These are phyloP conservation scores for Neonectria sp. DNA, from an alignment of 2,329 filamentous ascomycete species.

Conservation along the genomic window DNA sequence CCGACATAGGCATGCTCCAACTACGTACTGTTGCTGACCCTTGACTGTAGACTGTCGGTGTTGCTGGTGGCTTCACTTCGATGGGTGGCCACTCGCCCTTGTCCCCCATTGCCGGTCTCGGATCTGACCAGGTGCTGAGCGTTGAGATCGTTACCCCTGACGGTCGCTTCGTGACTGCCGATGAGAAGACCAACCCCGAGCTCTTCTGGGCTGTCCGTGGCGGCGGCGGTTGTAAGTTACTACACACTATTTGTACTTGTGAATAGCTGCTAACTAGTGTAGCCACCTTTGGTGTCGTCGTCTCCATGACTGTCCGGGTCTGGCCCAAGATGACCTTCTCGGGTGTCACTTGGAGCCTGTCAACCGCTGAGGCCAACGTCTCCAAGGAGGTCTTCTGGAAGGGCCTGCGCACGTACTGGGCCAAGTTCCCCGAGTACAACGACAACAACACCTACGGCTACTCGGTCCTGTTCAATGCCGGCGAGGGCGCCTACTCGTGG, in stretches of 20 bases:
- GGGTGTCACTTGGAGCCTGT: conserved; percentile 55
- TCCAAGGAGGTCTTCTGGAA: conserved; percentile 52
- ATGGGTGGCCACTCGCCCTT: conserved; percentile 67
- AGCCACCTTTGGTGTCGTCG: conserved; percentile 59
- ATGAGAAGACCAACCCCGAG: conserved; percentile 59
- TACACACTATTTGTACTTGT: not conserved
- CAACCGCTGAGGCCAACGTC: conserved; percentile 46
- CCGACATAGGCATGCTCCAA: not conserved
- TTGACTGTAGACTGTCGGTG: conserved; percentile 44
- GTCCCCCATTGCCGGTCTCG: conserved; percentile 58
- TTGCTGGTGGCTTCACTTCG: conserved; percentile 46
- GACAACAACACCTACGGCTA: conserved; percentile 49
- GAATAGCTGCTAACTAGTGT: conserved; percentile 47
- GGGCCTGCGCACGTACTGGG: conserved; percentile 52
- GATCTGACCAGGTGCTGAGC: conserved; percentile 65
- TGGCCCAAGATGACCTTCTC: conserved; percentile 51
- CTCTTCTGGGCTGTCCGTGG: conserved; percentile 67
- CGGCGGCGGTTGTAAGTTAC: conserved; percentile 51
- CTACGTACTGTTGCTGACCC: conserved; percentile 1
- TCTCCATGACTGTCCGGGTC: conserved; percentile 54
- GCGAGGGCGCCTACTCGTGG: conserved; percentile 45
- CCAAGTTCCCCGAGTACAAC: conserved; percentile 50
- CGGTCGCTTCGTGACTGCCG: conserved; percentile 59
- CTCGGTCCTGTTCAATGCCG: conserved; percentile 38
- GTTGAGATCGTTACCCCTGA: conserved; percentile 64